Evolutionary conservation across 495 filamentous ascomycete genomes (phyloP).

Genomic region (Aspergillus cavernicola): DNA sequence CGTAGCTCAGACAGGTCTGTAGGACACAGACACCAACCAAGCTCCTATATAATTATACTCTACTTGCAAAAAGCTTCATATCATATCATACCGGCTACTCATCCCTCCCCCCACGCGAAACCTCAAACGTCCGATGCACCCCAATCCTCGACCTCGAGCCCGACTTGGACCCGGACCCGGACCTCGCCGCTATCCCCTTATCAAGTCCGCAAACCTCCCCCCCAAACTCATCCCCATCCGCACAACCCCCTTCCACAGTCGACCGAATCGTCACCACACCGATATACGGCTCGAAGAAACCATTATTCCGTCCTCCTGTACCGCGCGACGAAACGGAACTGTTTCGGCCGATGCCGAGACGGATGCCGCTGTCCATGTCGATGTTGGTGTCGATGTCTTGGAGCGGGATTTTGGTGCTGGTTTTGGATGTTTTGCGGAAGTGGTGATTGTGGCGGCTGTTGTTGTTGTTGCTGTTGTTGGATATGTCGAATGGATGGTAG

Average conservation of each 20-base stretch:
- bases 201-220: background rate
- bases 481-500: too few relatives aligned
- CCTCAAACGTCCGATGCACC: conserved; percentile 5
- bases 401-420: too few relatives aligned
- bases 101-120: background rate
- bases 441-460: too few relatives aligned
- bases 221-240: background rate
- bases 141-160: background rate
- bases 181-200: background rate
- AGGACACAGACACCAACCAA: too few relatives aligned
- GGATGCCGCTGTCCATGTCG: too few relatives aligned
- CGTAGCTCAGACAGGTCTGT: too few relatives aligned
- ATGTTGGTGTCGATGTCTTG: too few relatives aligned
- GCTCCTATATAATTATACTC: too few relatives aligned
- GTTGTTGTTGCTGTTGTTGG: too few relatives aligned
- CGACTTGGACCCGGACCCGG: background rate
- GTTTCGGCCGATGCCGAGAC: background rate
- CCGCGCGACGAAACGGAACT: background rate
- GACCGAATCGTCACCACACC: background rate
- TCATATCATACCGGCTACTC: too few relatives aligned
- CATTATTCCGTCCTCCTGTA: background rate
- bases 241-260: background rate
- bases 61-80: too few relatives aligned
- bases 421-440: too few relatives aligned
- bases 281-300: background rate